Evolutionary conservation across 1,284 basidiomycete species (phyloP).

Genomic region (Austropuccinia psidii): DNA sequence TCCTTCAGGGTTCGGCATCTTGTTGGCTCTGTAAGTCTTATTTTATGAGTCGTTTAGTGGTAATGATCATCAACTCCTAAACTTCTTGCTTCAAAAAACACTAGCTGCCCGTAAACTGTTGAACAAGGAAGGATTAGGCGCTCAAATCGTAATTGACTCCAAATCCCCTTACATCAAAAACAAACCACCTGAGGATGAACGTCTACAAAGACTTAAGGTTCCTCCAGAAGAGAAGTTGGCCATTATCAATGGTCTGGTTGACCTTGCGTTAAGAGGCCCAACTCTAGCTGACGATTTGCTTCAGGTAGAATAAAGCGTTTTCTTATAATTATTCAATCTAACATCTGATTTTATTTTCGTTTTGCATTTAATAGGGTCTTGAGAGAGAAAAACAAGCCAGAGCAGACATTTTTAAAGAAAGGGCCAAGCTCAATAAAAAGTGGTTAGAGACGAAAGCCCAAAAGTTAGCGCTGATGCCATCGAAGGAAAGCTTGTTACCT

Average conservation of each 20-base stretch:
- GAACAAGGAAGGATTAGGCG: slow-evolving; percentile 21
- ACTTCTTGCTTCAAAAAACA: background rate
- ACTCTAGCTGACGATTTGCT: slow-evolving; percentile 31
- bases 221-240: slow-evolving; percentile 31
- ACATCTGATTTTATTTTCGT: background rate
- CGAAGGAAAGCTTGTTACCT: slow-evolving; percentile 23
- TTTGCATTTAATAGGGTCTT: slow-evolving; percentile 20
- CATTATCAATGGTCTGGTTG: slow-evolving; percentile 23
- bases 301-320: slow-evolving; percentile 6
- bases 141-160: background rate
- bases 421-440: slow-evolving; percentile 33
- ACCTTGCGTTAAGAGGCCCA: slow-evolving; percentile 29
- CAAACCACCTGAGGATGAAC: background rate
- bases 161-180: slow-evolving; percentile 6
- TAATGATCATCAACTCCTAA: background rate
- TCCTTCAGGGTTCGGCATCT: slow-evolving; percentile 10
- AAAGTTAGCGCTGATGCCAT: slow-evolving; percentile 19
- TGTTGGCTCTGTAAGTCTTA: slow-evolving; percentile 29
- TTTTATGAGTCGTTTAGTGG: too few species aligned
- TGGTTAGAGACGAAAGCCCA: slow-evolving; percentile 25
- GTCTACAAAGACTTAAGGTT: slow-evolving; percentile 10
- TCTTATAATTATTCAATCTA: background rate
- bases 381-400: slow-evolving; percentile 35
- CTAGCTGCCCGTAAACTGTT: slow-evolving; percentile 26
- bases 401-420: slow-evolving; percentile 34